Evolutionary conservation across 805 yeast species (phyloP), one percentile per base, ranked within the genome.

Genomic region (Kluyveromyces nonfermentans): DNA sequence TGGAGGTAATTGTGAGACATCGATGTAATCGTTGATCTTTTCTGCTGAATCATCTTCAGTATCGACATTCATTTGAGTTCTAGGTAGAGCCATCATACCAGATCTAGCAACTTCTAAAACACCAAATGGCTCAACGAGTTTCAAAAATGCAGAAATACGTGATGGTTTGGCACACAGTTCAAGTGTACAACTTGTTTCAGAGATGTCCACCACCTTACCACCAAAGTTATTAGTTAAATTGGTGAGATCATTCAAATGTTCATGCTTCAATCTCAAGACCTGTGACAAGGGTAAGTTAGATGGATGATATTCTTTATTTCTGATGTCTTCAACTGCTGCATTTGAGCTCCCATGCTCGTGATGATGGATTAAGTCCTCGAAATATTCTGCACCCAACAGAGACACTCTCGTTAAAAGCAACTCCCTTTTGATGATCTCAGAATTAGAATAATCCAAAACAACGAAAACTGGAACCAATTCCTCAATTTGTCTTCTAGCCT

Each of bases 381-480:
- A 93, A 71, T 89, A 93, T 70, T 93, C 98, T n/a, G 97, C 95
- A 34, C 98, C 98, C 56, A 93, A 72, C 48, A 93, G 72, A 7
- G 97, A 88, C 40, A 93, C 82, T 71, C 96, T 80, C 30, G 96
- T 96, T 59, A 93, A 72, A 45, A 93, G 72, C 57, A 93, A 74
- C 71, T 93, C 98, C 65, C 98, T 79, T 64, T 81, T 78, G 63
- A 93, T 86, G 56, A 88, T 85, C 60, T 90, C 86, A 20, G 96
- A 80, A 56, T 85, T 77, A 42, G 96, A 75, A 71, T 93, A 93
- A 68, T 93, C 96, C 62, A 93, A 73, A 33, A 93, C 98, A 4
- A 97, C 98, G 70, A 94, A 93, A 25, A 93, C 97, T 5, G 98
- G 97, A 31, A 93, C 98, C 62, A 93, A 76, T 59, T 93, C 97